phyloP scores from a whole-genome alignment of 1,284 basidiomycete genomes.

The Tetrapyrgos nigripes region DNA sequence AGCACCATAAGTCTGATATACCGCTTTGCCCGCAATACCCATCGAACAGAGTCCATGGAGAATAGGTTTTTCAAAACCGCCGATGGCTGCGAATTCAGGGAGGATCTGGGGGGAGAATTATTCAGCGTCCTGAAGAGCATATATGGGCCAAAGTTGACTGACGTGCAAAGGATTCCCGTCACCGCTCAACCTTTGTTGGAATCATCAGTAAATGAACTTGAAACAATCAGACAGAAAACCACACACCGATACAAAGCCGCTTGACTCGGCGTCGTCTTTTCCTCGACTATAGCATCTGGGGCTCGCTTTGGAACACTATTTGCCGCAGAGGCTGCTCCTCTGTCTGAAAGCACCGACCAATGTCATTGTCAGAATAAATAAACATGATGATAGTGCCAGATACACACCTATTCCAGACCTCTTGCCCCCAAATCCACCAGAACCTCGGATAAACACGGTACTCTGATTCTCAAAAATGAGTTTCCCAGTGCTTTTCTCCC shows the following conservation, averaged over 20 bases:
- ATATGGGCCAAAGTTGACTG: conserved; percentile 2
- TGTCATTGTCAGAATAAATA: conserved; percentile 11
- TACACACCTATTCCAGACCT: conserved; percentile 77
- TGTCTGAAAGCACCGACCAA: too few relatives aligned
- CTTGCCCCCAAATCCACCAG: conserved; percentile 96
- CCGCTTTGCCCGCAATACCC: conserved; percentile 95
- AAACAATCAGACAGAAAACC: background rate
- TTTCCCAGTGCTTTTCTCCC: conserved; percentile 80
- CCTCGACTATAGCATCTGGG: conserved; percentile 87
- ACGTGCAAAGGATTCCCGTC: conserved; percentile 94
- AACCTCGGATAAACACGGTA: conserved; percentile 92
- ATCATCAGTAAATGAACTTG: conserved; percentile 9
- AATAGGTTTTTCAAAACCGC: conserved; percentile 94
- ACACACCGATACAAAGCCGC: conserved; percentile 88
- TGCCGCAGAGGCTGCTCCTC: conserved; percentile 86
- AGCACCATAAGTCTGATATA: conserved; percentile 85
- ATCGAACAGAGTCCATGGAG: conserved; percentile 89
- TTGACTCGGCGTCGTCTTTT: conserved; percentile 84
- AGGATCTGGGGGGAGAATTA: conserved; percentile 72
- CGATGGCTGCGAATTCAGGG: conserved; percentile 92
- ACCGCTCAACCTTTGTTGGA: conserved; percentile 72
- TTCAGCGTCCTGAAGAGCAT: background rate
- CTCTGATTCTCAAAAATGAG: conserved; percentile 93
- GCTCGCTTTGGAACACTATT: conserved; percentile 86
- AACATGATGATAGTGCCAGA: background rate